phyloP scores from a whole-genome alignment of 805 yeast genomes.

The Ogataea nakhonphanomensis region DNA sequence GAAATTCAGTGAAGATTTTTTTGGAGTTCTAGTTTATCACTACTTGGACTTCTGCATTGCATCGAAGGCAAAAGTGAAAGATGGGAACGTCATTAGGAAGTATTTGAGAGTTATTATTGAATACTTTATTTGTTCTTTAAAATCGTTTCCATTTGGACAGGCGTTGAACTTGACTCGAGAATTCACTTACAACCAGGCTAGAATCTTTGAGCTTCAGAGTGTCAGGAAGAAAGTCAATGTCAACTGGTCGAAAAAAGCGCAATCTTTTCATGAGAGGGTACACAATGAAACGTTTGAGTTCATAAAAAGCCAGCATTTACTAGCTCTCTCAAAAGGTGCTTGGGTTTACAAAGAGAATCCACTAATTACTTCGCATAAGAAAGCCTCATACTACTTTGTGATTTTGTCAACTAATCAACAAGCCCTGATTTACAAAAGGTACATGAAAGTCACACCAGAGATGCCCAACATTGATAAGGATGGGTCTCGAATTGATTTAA shows the following conservation, averaged over 20 bases:
- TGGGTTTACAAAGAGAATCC: conserved; percentile 75
- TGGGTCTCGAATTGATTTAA: conserved; percentile 47
- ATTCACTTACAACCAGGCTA: conserved; percentile 45
- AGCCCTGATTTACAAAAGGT: conserved; percentile 59
- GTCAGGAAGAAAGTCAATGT: conserved; percentile 32
- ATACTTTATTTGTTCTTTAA: conserved; percentile 23
- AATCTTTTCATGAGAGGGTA: conserved; percentile 47
- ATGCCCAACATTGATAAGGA: conserved; percentile 61
- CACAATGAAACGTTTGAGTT: conserved; percentile 60
- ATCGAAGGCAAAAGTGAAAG: conserved; percentile 51
- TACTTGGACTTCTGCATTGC: conserved; percentile 63
- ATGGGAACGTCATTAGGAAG: conserved; percentile 48
- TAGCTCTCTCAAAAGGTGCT: conserved; percentile 69
- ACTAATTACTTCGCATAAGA: conserved; percentile 13
- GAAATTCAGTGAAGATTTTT: conserved; percentile 49
- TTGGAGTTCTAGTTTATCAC: conserved; percentile 53
- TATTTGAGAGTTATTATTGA: conserved; percentile 39
- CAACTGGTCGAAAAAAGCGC: conserved; percentile 46
- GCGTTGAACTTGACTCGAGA: conserved; percentile 41
- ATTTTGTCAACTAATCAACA: conserved; percentile 66
- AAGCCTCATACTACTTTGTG: conserved; percentile 44
- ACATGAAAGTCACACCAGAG: conserved; percentile 40
- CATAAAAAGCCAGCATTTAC: conserved; percentile 70
- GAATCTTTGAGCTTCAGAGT: conserved; percentile 49
- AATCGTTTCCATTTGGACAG: conserved; percentile 38